Evolutionary conservation across 768 basidiomycete species (phyloP), one percentile per base, ranked within the genome.

Genomic region (Termitomyces sp.): DNA sequence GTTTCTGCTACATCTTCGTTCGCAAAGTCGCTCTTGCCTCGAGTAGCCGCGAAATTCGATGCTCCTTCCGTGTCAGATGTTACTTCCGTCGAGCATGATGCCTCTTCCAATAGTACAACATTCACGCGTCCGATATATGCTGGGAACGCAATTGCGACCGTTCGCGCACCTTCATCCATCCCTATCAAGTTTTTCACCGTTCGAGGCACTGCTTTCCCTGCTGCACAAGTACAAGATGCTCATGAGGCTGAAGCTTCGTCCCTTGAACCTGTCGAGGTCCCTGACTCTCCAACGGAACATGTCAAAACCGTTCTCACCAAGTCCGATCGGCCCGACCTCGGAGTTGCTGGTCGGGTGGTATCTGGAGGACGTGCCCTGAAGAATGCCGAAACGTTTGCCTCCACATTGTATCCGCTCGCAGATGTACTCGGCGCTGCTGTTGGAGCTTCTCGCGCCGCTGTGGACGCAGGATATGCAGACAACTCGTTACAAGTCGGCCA

Each of bases 401-500:
- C 80, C 33, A 89, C 88, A 10, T 77, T 98, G 40, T 88, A 94
- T 66, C 97, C 97, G 0, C 83, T 98, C 18, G 97, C 96, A 2
- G 97, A 98, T 69, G 86, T 81, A 1, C 80, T 99, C 23, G 93
- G 93, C 43, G 97, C 97, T 9, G 96, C 96, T 32, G 91, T 99
- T 60, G 97, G 97, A 60, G 97, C 97, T n/a, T 95, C 93, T 20
- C 86, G 97, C 56, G 97, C 97, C 5, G 97, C 97, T 4, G 97
- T 99, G 18, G 97, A 99, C 71, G 93, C 95, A 30, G 97, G 97
- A 1, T 98, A 98, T 68, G 94, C 93, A 32, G 97, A 98, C 73
- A 98, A 98, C 75, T 95, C 93, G 4, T 70, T 98, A 53, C 97
- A 99, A 74, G 97, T 99, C n/a, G 97, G 97, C 26, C 97, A 99